Conservation (phyloP, 2,329 filamentous ascomycete genomes). For the Fulvia fulva region DNA sequence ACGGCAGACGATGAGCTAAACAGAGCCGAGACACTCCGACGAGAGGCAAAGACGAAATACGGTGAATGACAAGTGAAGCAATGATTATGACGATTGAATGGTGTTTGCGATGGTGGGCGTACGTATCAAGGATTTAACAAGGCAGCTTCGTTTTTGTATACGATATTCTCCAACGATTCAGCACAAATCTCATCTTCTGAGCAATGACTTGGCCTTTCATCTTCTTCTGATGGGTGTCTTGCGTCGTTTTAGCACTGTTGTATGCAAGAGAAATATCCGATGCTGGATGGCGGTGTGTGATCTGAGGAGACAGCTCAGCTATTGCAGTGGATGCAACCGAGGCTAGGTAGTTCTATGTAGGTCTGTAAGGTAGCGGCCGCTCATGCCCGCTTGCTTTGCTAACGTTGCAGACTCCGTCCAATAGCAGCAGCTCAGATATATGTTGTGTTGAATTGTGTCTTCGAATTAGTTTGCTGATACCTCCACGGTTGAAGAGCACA, state of each 20-base stretch:
- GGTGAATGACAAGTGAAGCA: not conserved
- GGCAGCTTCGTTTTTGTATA: not conserved
- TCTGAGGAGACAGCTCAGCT: not conserved
- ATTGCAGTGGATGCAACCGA: not conserved
- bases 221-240: no score
- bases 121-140: not conserved
- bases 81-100: not conserved
- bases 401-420: not conserved
- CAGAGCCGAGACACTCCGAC: not conserved
- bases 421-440: not conserved
- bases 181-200: not conserved
- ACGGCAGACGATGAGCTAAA: conserved; percentile 3
- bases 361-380: not conserved
- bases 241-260: no score
- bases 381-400: conserved; percentile 2
- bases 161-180: not conserved
- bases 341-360: no score
- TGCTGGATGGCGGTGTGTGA: no score
- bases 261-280: no score
- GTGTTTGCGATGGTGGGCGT: not conserved
- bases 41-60: not conserved
- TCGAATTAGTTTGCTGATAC: no score
- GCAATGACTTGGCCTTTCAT: not conserved
- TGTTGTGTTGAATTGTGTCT: not conserved
- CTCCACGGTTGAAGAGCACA: no score